Evolutionary conservation across 345 rosid genomes (phyloP).

Genomic region (Eucalyptus tenuipes): DNA sequence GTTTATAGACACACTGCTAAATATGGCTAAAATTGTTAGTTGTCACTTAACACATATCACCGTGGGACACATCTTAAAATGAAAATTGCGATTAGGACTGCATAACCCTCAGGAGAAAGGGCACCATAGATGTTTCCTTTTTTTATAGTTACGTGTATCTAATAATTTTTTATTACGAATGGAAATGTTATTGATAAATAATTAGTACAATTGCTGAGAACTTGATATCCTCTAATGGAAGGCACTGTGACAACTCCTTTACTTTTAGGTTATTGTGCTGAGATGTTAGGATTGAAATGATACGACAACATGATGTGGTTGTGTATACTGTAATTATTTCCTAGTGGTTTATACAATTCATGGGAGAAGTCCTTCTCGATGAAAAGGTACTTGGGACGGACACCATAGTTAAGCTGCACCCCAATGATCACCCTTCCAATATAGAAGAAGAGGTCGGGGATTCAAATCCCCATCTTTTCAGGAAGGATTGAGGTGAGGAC

Average conservation of each 20-base stretch:
- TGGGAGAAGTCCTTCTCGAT: neutral
- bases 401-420: neutral
- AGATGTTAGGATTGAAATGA: neutral
- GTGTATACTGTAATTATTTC: neutral
- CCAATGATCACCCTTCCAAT: too few species aligned
- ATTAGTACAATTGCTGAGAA: rapidly evolving
- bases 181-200: neutral
- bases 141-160: neutral
- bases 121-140: neutral
- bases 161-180: neutral
- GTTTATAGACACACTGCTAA: neutral
- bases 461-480: too few species aligned
- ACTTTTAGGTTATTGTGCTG: neutral
- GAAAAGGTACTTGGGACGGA: neutral
- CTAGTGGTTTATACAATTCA: neutral
- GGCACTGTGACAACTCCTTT: neutral
- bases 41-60: neutral
- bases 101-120: neutral
- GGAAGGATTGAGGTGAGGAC: too few species aligned
- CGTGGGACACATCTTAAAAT: neutral
- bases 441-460: too few species aligned
- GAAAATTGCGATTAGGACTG: neutral
- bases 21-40: neutral
- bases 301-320: rapidly evolving
- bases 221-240: neutral